These are phyloP conservation scores for Picea sitchensis DNA, from an alignment of 75 land plant genomes.

Conservation along the genomic window DNA sequence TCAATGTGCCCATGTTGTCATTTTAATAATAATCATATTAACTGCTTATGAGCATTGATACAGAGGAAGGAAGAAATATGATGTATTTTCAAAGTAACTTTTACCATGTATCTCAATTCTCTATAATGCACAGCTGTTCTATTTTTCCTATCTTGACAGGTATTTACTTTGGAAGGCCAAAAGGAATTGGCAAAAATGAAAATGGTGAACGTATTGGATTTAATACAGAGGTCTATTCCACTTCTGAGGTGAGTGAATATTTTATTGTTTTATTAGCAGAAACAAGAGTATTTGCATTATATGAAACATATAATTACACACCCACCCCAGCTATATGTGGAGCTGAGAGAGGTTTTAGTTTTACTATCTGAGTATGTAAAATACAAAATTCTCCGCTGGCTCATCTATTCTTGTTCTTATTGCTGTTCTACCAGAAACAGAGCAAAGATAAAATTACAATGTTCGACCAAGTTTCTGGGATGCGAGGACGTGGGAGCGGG, in stretches of 20 bases:
- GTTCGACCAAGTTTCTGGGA: too few relatives aligned
- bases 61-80: background rate
- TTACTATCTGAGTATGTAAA: too few relatives aligned
- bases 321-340: too few relatives aligned
- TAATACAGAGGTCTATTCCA: constrained; percentile 89
- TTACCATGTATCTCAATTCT: background rate
- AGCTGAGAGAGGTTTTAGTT: too few relatives aligned
- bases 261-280: background rate
- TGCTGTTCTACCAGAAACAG: too few relatives aligned
- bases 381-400: too few relatives aligned
- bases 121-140: background rate
- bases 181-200: constrained; percentile 74
- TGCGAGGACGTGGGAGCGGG: too few relatives aligned
- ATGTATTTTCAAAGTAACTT: background rate
- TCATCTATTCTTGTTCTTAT: too few relatives aligned
- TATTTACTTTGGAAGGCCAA: constrained; percentile 92
- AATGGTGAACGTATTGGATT: constrained; percentile 84
- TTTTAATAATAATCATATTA: background rate
- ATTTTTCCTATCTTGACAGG: constrained; percentile 32
- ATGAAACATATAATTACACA: too few relatives aligned
- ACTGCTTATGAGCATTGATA: background rate
- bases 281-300: background rate
- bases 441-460: too few relatives aligned
- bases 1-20: background rate
- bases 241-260: constrained; percentile 58